Percentiles rank a stretch among this genome's conserved stretches.
Evolutionary conservation across 495 filamentous ascomycete genomes (phyloP).

Genomic region (Annulohypoxylon bovei): DNA sequence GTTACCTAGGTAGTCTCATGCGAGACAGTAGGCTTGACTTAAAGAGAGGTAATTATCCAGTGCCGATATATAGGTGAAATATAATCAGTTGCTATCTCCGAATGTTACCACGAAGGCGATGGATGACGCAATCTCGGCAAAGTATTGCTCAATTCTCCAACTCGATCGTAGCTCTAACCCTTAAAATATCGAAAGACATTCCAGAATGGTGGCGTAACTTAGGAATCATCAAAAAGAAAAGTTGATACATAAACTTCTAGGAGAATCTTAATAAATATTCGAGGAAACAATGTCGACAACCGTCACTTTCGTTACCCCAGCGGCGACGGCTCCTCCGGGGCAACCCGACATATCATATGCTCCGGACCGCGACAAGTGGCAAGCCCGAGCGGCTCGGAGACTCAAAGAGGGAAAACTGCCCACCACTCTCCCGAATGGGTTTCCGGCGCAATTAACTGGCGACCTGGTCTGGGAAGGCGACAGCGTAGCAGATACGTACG

Average conservation of each 20-base stretch:
- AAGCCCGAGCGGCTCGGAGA: conserved; percentile 59
- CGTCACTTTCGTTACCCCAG: conserved; percentile 33
- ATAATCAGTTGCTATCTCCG: background rate
- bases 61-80: background rate
- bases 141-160: conserved; percentile 33
- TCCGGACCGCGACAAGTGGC: conserved; percentile 66
- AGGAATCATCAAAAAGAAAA: background rate
- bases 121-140: conserved; percentile 37
- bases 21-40: background rate
- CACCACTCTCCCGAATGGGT: conserved; percentile 60
- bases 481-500: conserved; percentile 56
- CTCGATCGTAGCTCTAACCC: background rate
- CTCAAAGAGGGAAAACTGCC: conserved; percentile 51
- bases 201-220: background rate
- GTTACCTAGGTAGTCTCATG: background rate
- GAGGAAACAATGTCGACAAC: conserved; percentile 35
- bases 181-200: background rate
- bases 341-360: conserved; percentile 67
- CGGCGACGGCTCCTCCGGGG: conserved; percentile 33
- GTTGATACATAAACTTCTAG: background rate
- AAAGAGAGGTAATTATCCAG: background rate
- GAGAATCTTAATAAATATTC: background rate
- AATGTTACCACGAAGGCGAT: conserved; percentile 4
- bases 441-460: conserved; percentile 59
- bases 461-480: conserved; percentile 69